A percentile compares a stretch with the other conserved stretches of the same genome.
Evolutionary conservation across 371 early-diverging fungal genomes (phyloP).

Genomic region (Mortierella polycephala): DNA sequence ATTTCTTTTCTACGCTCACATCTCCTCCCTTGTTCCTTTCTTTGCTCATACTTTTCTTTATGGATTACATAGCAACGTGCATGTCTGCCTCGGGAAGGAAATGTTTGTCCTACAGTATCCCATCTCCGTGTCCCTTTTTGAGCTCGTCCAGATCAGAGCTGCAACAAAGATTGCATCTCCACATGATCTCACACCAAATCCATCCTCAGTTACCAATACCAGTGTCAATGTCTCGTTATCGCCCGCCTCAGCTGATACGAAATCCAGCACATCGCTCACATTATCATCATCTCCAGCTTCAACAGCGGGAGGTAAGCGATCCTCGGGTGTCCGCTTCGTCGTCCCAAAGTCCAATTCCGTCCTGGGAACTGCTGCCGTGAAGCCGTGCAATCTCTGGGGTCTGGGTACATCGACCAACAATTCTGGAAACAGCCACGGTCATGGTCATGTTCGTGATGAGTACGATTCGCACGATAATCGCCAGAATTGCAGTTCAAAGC

Average conservation of each 20-base stretch:
- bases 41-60: not conserved
- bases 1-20: no score
- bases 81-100: constrained; percentile 36
- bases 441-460: not conserved
- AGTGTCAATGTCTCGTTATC: no score
- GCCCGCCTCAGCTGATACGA: not conserved
- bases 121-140: constrained; percentile 38
- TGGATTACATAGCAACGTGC: constrained; percentile 23
- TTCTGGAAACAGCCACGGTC: constrained; percentile 12
- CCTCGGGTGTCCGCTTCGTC: constrained; percentile 38
- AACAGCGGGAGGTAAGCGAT: not conserved
- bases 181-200: constrained; percentile 7
- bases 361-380: constrained; percentile 39
- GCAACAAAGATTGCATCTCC: constrained; percentile 32
- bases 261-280: not conserved
- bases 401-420: constrained; percentile 21
- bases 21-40: not conserved
- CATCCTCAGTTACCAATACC: no score
- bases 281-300: not conserved
- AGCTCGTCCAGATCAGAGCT: constrained; percentile 44
- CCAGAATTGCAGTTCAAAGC: no score
- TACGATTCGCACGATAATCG: not conserved
- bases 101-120: constrained; percentile 34
- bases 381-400: constrained; percentile 50
- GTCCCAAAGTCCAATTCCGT: constrained; percentile 42